Evolutionary conservation across 1,284 basidiomycete genomes (phyloP), one percentile per base, ranked within the genome.

Genomic region (Ganoderma resinaceum): DNA sequence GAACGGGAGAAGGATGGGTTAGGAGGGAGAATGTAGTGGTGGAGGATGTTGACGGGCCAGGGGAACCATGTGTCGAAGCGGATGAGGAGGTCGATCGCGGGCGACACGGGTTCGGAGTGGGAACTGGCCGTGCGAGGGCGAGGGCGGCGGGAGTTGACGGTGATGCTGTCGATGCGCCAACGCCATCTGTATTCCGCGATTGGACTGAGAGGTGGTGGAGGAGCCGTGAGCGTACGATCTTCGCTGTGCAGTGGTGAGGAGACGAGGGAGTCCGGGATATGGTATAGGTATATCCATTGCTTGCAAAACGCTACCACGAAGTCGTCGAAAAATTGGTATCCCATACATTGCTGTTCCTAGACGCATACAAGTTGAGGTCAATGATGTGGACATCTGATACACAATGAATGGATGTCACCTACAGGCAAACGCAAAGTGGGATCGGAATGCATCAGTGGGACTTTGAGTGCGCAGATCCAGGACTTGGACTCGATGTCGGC

Each of bases 11-110:
- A 88, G 20, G 74, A 60, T 0, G 78, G 73, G 72, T 88, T 86
- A 0, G 85, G 82, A 1, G 76, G 75, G 9, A 92, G 80, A 40
- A 84, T 75, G 76, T 85, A 90, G 76, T 89, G 87, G 70, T 91
- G 89, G 16, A 92, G 80, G 49, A 89, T 78, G 76, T 92, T 91
- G 68, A 88, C 85, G 0, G 90, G 89, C 90, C 89, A 91, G 5
- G 89, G 89, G 69, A 85, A 88, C 66, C 80, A 82, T 74, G 86
- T 88, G 16, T 84, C 84, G 73, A 88, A 91, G 16, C 91, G 87
- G 31, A 91, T 74, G 55, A 89, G 80, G 29, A 90, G 79, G 68
- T 84, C 84, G 68, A 91, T 82, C 0, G 83, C 78, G 1, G 79
- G 77, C 72, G 52, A 64, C 66, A 67, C 78, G 77, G 20, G 74